Evolutionary conservation across 768 basidiomycete genomes (phyloP), one percentile per base, ranked within the genome.

Genomic region (Mycena epipterygia): DNA sequence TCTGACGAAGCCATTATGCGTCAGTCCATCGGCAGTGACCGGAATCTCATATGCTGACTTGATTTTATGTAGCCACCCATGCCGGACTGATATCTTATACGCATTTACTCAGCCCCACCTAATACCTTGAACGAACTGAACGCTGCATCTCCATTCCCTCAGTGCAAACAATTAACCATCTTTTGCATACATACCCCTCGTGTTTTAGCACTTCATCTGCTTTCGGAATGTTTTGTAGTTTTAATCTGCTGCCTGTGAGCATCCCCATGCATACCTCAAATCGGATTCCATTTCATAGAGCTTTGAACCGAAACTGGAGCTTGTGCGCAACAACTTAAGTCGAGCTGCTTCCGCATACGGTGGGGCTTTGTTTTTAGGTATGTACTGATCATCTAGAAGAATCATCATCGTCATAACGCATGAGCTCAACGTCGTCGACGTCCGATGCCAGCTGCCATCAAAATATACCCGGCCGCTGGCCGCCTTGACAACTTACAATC

Each of bases 1-100:
- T 52, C 49, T 72, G 37, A 71, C 56, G 65, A 71, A 51, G 68
- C 57, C 57, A 49, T 70, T 70, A 73, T 73, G 72, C 68, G 72
- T 70, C 17, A 53, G 72, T 70, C 12, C 14, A 19, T 59, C 3
- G 21, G 2, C 51, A 0, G 39, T 29, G 29, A 19, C 29, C 39
- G 5, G 6, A 2, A 48, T 21, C 12, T 32, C 29, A 14, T 7
- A 7, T 30, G 14, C 71, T 71, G 55, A 67, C 68, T 44, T 41
- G 7, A 25, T 46, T 32, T 17, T 48, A n/a, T n/a, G 4, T 56
- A 65, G 62, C 59, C 46, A 66, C 32, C 63, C 64, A 65, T 64
- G 68, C 68, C 48, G 30, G n/a, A 58, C 62, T 58, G 64, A 56
- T 71, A 71, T 51, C 23, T 17, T 70, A 71, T 27, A 44, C 57